Percentiles rank a stretch among this genome's conserved stretches.
These are phyloP conservation scores for Scedosporium boydii DNA, from an alignment of 2,329 filamentous ascomycete species.

Conservation along the genomic window DNA sequence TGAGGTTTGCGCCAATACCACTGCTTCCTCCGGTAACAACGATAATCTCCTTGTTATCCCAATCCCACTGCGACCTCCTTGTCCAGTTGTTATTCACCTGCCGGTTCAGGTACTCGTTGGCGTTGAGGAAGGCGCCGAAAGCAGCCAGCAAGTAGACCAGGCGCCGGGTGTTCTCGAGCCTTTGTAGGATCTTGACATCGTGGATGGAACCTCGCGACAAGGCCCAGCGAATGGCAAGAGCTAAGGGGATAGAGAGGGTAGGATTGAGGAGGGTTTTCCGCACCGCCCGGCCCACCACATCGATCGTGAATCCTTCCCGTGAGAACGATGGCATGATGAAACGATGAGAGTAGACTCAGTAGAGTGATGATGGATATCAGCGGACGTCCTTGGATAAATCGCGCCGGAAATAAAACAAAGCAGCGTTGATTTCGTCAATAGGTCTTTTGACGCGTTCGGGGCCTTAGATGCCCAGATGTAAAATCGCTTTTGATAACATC, in stretches of 20 bases:
- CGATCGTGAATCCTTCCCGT: constrained; percentile 26
- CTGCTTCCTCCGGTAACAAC: constrained; percentile 29
- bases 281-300: constrained; percentile 12
- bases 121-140: constrained; percentile 10
- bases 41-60: constrained; percentile 24
- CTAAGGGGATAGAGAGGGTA: constrained; percentile 10
- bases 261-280: constrained; percentile 14
- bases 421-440: no score
- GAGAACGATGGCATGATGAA: constrained; percentile 36
- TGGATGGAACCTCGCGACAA: constrained; percentile 5
- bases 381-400: no score
- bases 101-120: constrained; percentile 15
- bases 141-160: constrained; percentile 9
- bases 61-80: constrained; percentile 17
- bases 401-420: no score
- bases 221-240: constrained; percentile 9
- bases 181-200: constrained; percentile 2
- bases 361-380: no score
- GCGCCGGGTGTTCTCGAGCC: background rate
- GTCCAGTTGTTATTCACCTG: constrained; percentile 17
- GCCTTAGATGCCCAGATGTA: no score
- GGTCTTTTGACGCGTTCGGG: no score
- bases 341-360: no score
- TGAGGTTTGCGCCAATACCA: constrained; percentile 27
- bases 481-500: no score